A percentile compares a stretch with the other conserved stretches of the same genome.
Conservation (phyloP, 257 asterid genomes). For the Gentiana macrophylla region DNA sequence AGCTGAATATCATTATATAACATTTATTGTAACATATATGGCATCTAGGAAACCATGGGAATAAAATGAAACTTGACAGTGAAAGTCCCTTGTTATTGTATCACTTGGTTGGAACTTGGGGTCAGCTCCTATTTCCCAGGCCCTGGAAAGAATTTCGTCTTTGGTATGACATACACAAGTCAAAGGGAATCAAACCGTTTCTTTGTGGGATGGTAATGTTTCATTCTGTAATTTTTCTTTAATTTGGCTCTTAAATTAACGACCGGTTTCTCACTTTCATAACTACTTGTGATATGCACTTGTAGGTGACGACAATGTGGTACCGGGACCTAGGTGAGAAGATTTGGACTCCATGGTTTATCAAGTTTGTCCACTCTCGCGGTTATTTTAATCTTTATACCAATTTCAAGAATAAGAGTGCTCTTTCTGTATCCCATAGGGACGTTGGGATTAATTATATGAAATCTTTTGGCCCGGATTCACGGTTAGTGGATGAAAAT, state of each 20-base stretch:
- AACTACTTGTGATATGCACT: constrained; percentile 7
- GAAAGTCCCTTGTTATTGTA: constrained; percentile 59
- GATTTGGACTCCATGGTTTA: constrained; percentile 99
- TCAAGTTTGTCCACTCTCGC: constrained; percentile 72
- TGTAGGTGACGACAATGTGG: constrained; percentile 93
- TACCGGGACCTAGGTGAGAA: constrained; percentile 88
- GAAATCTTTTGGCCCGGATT: constrained; percentile 85
- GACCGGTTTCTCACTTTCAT: neutral
- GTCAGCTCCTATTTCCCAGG: constrained; percentile 91
- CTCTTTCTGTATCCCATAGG: constrained; percentile 80
- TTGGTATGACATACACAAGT: constrained; percentile 76
- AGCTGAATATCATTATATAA: no score
- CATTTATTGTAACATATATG: neutral
- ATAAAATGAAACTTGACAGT: constrained; percentile 61
- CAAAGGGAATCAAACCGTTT: constrained; percentile 69
- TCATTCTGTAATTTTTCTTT: neutral
- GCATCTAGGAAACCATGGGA: constrained; percentile 78
- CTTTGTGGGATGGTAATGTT: constrained; percentile 82
- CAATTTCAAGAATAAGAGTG: constrained; percentile 65
- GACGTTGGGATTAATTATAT: constrained; percentile 93
- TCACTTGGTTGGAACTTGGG: constrained; percentile 98
- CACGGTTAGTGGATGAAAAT: constrained; percentile 49
- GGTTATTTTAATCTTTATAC: constrained; percentile 80
- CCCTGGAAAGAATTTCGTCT: constrained; percentile 96
- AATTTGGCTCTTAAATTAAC: neutral